A percentile compares a stretch with the other conserved stretches of the same genome.
Conservation (phyloP, 139 green algal species). For the Yamagishiella unicocca region DNA sequence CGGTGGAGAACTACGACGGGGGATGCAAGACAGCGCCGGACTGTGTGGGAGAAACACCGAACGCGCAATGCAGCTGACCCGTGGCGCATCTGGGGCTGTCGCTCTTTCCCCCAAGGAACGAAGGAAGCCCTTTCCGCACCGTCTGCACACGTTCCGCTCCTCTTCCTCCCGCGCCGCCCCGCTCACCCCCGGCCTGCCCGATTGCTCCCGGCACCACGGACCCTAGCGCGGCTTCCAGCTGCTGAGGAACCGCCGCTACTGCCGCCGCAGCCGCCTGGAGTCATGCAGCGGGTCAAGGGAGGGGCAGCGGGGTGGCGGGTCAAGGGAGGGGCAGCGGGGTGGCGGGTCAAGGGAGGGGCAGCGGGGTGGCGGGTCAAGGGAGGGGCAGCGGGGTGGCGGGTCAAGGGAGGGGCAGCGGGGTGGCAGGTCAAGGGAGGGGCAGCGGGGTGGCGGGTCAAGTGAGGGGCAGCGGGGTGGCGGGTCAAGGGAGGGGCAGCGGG, state of each 20-base stretch:
- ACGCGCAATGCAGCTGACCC: neutral
- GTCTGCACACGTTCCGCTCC: neutral
- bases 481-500: too few species aligned
- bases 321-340: neutral
- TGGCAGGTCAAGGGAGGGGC: too few species aligned
- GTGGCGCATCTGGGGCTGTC: neutral
- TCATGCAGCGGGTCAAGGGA: neutral
- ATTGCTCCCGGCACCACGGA: neutral
- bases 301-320: neutral
- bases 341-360: neutral
- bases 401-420: too few species aligned
- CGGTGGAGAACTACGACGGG: neutral
- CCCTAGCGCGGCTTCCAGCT: constrained; percentile 8
- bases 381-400: too few species aligned
- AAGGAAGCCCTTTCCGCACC: neutral
- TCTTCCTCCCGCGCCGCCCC: neutral
- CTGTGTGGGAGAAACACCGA: neutral
- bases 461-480: too few species aligned
- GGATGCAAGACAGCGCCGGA: too few species aligned
- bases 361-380: too few species aligned
- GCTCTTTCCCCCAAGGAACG: neutral
- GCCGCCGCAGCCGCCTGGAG: neutral
- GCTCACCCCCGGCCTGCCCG: neutral
- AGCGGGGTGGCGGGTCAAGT: too few species aligned
- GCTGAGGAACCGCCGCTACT: neutral